phyloP scores from a whole-genome alignment of 2,329 filamentous ascomycete species.

The Scopulariopsis brevicaulis region DNA sequence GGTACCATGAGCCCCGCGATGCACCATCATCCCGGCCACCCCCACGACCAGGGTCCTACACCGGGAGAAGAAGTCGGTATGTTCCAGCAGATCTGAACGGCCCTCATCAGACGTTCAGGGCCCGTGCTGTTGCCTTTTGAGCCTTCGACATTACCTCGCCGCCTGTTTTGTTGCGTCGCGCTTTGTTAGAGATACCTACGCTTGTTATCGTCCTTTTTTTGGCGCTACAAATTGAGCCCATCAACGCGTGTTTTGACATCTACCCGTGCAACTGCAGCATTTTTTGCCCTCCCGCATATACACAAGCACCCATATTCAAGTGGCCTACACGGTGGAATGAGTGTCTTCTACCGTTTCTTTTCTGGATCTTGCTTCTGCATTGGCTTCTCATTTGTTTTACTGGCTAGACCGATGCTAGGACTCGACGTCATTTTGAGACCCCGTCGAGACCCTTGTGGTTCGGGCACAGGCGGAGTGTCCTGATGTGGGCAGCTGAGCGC shows the following conservation, averaged over 20 bases:
- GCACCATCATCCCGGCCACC: constrained; percentile 53
- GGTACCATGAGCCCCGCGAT: constrained; percentile 47
- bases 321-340: background rate
- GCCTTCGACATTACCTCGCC: background rate
- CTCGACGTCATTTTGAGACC: background rate
- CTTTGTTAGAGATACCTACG: constrained; percentile 8
- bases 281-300: background rate
- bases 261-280: background rate
- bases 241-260: background rate
- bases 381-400: background rate
- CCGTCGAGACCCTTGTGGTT: background rate
- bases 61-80: constrained; percentile 83
- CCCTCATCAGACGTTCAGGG: constrained; percentile 37
- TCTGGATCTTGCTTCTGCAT: background rate
- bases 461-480: background rate
- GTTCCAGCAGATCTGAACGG: constrained; percentile 48
- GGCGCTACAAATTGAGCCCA: background rate
- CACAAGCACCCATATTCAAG: background rate
- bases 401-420: background rate
- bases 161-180: constrained; percentile 4
- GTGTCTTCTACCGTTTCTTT: background rate
- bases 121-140: constrained; percentile 44
- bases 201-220: constrained; percentile 1
- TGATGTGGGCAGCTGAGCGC: background rate
- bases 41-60: constrained; percentile 48